These are phyloP conservation scores for Podila clonocystis DNA, from an alignment of 192 early-diverging fungal species.

Conservation along the genomic window DNA sequence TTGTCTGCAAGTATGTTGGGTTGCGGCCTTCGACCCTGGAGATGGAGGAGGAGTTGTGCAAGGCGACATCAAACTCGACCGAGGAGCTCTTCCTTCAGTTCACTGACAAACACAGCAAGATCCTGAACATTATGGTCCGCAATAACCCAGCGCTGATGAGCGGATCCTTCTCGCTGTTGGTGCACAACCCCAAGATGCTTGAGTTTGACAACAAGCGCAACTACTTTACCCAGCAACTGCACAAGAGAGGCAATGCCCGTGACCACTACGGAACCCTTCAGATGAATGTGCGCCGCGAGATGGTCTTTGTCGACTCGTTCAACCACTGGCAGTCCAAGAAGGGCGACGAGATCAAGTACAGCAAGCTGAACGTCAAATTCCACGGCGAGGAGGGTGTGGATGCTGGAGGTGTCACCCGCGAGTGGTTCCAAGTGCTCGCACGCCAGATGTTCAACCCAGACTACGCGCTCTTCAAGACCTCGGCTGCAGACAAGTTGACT, in stretches of 20 bases:
- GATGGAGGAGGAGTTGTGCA: slow-evolving; percentile 36
- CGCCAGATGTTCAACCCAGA: slow-evolving; percentile 98
- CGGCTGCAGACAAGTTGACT: slow-evolving; percentile 93
- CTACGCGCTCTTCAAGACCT: slow-evolving; percentile 97
- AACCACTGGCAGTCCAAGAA: slow-evolving; percentile 90
- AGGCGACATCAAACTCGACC: slow-evolving; percentile 35
- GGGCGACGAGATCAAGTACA: slow-evolving; percentile 94
- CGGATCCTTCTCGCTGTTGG: slow-evolving; percentile 95
- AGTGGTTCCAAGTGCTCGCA: slow-evolving; percentile 98
- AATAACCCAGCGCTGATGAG: slow-evolving; percentile 96
- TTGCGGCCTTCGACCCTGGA: slow-evolving; percentile 52
- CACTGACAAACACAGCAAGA: slow-evolving; percentile 95
- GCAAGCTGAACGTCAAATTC: slow-evolving; percentile 93
- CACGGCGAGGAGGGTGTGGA: slow-evolving; percentile 98
- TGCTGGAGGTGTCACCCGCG: slow-evolving; percentile 96
- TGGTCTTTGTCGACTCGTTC: slow-evolving; percentile 98
- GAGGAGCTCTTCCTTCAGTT: slow-evolving; percentile 88
- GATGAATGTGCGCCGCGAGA: slow-evolving; percentile 91
- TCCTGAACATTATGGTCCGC: slow-evolving; percentile 97
- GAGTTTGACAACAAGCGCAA: slow-evolving; percentile 99
- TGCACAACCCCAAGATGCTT: slow-evolving; percentile 97
- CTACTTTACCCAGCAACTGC: slow-evolving; percentile 96
- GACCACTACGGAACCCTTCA: slow-evolving; percentile 79
- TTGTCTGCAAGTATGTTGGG: slow-evolving; percentile 91
- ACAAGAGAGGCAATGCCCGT: slow-evolving; percentile 75